Evolutionary conservation across 2,329 filamentous ascomycete species (phyloP), one percentile per base, ranked within the genome.

Genomic region (Fusarium globosum): DNA sequence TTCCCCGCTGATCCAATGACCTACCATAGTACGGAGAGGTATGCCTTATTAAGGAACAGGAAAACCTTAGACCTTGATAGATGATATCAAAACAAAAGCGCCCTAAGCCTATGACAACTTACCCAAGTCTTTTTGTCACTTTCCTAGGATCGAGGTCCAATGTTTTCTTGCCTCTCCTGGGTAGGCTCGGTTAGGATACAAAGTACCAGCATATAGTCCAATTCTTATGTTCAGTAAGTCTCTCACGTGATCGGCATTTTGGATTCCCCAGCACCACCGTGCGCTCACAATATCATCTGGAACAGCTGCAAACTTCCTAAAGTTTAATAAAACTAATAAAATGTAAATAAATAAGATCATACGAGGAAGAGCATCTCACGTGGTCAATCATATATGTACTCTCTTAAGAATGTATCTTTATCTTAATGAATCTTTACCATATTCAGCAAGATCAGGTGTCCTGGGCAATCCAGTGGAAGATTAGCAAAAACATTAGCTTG

Each of bases 1-100:
- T 74, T 74, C 72, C 71, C 71, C 68, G 35, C 23, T 60, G 68
- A 68, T 69, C 71, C 59, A 69, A 74, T 74, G 71, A 74, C 71
- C 71, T 51, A 20, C 48, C 16, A 35, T 51, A 51, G 30, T 51
- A 33, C 33, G 33, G 33, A 33, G 33, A 33, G 21, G 48, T 23
- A 51, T 51, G 48, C n/a, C 30, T 51, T 23, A 18, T 33, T 33
- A 35, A 14, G 48, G 16, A 35, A 51, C 48, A 33, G 21, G 48
- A 51, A 23, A n/a, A 23, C 48, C 20, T 35, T 8, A 35, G 48
- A 20, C 21, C 30, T 35, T 35, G 30, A 51, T 16, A 35, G 16
- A 51, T 23, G 30, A 35, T 51, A 23, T 20, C 30, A 33, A 23
- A 6, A 35, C 3, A 35, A 35, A 18, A 51, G 10, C 12, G 12